phyloP scores from a whole-genome alignment of 2,329 filamentous ascomycete genomes.

The Podosphaera fusca region DNA sequence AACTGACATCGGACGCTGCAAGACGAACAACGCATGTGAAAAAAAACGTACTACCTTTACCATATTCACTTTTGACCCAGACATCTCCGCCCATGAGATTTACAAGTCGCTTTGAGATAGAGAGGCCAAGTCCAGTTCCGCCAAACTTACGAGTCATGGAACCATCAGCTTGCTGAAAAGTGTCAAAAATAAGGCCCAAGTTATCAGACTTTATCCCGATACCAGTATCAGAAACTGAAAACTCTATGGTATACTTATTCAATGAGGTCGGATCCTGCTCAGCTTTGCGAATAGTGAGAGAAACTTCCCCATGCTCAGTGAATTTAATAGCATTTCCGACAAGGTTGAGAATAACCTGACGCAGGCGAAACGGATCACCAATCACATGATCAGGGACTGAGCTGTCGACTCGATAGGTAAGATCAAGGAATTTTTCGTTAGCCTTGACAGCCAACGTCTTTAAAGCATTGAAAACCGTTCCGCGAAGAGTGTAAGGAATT shows the following conservation, averaged over 20 bases:
- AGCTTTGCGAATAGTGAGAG: constrained; percentile 64
- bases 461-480: constrained; percentile 88
- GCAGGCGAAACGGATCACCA: constrained; percentile 84
- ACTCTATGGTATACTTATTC: constrained; percentile 82
- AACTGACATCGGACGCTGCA: constrained; percentile 52
- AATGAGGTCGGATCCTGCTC: constrained; percentile 39
- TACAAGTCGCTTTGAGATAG: constrained; percentile 84
- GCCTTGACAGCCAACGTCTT: constrained; percentile 95
- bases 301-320: constrained; percentile 89
- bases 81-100: constrained; percentile 92
- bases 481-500: constrained; percentile 83
- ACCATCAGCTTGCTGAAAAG: constrained; percentile 93
- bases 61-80: constrained; percentile 84
- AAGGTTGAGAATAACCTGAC: constrained; percentile 90
- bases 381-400: constrained; percentile 88
- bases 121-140: constrained; percentile 78
- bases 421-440: constrained; percentile 80
- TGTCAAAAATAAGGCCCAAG: constrained; percentile 92
- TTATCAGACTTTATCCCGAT: constrained; percentile 94
- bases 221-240: constrained; percentile 84
- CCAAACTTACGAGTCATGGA: constrained; percentile 93
- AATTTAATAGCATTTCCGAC: constrained; percentile 99
- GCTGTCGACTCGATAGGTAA: constrained; percentile 83
- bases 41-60: constrained; percentile 81
- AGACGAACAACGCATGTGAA: constrained; percentile 85